Conservation (phyloP, 1,139 yeast genomes). For the Nakaseomyces glabratus region DNA sequence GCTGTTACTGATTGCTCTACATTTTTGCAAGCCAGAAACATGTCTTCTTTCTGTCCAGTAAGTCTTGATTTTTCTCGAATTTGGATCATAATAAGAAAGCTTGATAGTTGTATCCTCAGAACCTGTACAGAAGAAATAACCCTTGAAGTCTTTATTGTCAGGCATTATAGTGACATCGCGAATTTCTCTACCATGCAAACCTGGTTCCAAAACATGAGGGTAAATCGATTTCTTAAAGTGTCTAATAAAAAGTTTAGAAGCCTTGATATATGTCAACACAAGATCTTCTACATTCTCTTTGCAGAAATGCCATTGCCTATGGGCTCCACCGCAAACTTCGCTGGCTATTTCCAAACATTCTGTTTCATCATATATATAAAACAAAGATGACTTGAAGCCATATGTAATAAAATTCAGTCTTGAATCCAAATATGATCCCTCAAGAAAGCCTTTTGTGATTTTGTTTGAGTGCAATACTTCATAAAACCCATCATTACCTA, state of each 20-base stretch:
- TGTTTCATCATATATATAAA: slow-evolving; percentile 79
- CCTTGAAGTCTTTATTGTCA: slow-evolving; percentile 15
- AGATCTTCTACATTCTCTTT: slow-evolving; percentile 27
- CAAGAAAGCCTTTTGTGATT: slow-evolving; percentile 66
- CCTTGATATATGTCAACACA: slow-evolving; percentile 44
- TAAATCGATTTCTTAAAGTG: slow-evolving; percentile 21
- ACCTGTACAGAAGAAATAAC: slow-evolving; percentile 53
- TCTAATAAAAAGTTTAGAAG: slow-evolving; percentile 37
- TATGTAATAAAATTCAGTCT: slow-evolving; percentile 50
- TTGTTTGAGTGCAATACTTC: slow-evolving; percentile 49
- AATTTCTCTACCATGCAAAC: slow-evolving; percentile 87
- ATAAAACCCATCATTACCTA: slow-evolving; percentile 10
- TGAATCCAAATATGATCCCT: slow-evolving; percentile 48
- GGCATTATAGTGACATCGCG: slow-evolving; percentile 52
- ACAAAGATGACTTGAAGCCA: slow-evolving; percentile 75
- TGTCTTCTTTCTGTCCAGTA: slow-evolving; percentile 68
- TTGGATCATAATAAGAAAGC: slow-evolving; percentile 37
- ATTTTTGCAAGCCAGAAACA: slow-evolving; percentile 76
- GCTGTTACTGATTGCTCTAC: slow-evolving; percentile 49
- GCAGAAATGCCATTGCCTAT: slow-evolving; percentile 61
- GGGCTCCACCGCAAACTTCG: slow-evolving; percentile 87
- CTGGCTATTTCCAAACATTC: slow-evolving; percentile 59
- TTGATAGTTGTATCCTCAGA: slow-evolving; percentile 82
- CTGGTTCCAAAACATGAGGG: slow-evolving; percentile 38
- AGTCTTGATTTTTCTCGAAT: slow-evolving; percentile 37